Conservation (phyloP, 108 stramenopile species). For the Nitzschia sp. region DNA sequence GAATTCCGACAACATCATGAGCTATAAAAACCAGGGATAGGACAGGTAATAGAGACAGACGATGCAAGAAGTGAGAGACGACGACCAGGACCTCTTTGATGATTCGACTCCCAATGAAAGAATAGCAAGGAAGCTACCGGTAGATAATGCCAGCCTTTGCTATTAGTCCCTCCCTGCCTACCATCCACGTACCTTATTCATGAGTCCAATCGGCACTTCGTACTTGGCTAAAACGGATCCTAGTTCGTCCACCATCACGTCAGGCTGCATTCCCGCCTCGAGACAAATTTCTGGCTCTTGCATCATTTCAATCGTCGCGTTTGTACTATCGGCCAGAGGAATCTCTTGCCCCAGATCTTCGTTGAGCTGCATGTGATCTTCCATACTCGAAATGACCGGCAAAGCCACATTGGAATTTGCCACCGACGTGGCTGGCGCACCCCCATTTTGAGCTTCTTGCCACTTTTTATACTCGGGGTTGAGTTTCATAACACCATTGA, state of each 20-base stretch:
- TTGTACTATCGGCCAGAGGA: slow-evolving; percentile 36
- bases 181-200: slow-evolving; percentile 39
- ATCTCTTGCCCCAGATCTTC: slow-evolving; percentile 27
- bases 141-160: no score
- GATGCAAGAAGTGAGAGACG: background rate
- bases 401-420: slow-evolving; percentile 16
- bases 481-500: slow-evolving; percentile 52
- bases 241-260: slow-evolving; percentile 47
- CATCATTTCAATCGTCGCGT: slow-evolving; percentile 50
- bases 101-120: background rate
- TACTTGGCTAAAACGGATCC: slow-evolving; percentile 45
- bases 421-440: background rate
- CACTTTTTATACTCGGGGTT: slow-evolving; percentile 54
- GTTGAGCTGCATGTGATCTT: slow-evolving; percentile 36
- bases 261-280: slow-evolving; percentile 40
- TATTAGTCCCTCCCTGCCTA: no score
- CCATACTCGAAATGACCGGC: slow-evolving; percentile 44
- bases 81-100: no score
- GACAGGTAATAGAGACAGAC: background rate
- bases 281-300: slow-evolving; percentile 46
- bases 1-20: slow-evolving; percentile 48
- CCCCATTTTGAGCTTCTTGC: slow-evolving; percentile 38
- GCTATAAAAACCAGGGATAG: slow-evolving; percentile 4
- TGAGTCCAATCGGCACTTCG: slow-evolving; percentile 55
- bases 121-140: no score